phyloP scores from a whole-genome alignment of 2,329 filamentous ascomycete genomes.

The Magnaporthiopsis incrustans region DNA sequence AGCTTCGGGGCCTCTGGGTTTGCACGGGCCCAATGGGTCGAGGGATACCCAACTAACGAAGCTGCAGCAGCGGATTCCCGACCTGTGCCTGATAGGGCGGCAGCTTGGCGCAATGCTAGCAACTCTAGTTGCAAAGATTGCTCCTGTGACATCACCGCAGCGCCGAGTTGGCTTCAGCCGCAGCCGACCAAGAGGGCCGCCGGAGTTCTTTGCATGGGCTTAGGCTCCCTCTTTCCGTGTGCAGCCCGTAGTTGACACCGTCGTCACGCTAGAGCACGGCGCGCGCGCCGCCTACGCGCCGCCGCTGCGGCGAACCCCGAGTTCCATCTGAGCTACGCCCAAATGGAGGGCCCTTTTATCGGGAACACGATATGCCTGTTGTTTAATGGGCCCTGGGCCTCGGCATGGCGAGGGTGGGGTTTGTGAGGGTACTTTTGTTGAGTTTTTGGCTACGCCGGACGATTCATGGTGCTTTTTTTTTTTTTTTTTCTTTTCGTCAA shows the following conservation, averaged over 20 bases:
- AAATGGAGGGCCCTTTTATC: constrained; percentile 6
- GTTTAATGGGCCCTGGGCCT: constrained; percentile 9
- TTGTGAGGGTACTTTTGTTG: constrained; percentile 11
- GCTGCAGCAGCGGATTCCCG: too few relatives aligned
- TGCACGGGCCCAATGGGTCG: too few relatives aligned
- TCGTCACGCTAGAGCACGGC: constrained; percentile 3
- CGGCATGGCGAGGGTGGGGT: constrained; percentile 7
- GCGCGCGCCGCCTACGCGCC: background rate
- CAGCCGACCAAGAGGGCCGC: too few relatives aligned
- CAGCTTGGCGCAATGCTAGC: too few relatives aligned
- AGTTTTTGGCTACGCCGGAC: background rate
- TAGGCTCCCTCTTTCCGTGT: background rate
- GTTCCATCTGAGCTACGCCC: constrained; percentile 3
- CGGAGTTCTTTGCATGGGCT: too few relatives aligned
- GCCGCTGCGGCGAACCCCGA: constrained; percentile 9
- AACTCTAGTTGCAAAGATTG: too few relatives aligned
- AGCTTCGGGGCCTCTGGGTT: too few relatives aligned
- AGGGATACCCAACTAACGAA: too few relatives aligned
- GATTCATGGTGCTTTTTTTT: too few relatives aligned
- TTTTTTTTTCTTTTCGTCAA: background rate
- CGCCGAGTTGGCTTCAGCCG: too few relatives aligned
- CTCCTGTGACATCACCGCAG: background rate
- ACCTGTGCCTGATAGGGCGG: too few relatives aligned
- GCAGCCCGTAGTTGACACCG: constrained; percentile 24
- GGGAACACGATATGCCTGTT: constrained; percentile 10